Percentiles rank a stretch among this genome's conserved stretches.
Evolutionary conservation across 768 basidiomycete species (phyloP).

Genomic region (Clavulina sp.): DNA sequence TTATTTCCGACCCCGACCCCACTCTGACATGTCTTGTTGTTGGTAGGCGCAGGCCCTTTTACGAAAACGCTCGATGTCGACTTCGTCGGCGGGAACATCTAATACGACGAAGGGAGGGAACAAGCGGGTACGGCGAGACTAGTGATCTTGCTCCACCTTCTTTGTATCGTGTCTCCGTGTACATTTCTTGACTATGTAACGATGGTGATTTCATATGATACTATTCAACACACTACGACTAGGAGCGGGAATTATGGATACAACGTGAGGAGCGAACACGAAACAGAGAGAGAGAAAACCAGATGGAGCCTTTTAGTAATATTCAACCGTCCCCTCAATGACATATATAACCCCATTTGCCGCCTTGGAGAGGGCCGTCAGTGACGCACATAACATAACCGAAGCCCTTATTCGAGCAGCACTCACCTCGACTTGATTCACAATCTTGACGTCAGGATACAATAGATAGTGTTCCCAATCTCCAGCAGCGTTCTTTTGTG

Average conservation of each 20-base stretch:
- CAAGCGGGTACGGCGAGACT: neutral
- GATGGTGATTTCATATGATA: no score
- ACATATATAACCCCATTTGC: slow-evolving; percentile 41
- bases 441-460: slow-evolving; percentile 37
- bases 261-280: neutral
- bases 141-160: no score
- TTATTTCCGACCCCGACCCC: no score
- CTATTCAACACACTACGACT: no score
- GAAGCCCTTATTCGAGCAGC: no score
- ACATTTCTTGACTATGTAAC: no score
- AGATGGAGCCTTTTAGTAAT: neutral
- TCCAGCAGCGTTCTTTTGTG: slow-evolving; percentile 19
- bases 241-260: neutral
- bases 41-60: no score
- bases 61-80: slow-evolving; percentile 1
- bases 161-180: no score
- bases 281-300: neutral
- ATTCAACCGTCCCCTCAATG: slow-evolving; percentile 33
- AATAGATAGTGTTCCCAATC: slow-evolving; percentile 41
- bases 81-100: neutral
- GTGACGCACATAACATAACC: no score
- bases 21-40: no score
- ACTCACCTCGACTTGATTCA: slow-evolving; percentile 43
- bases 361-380: no score
- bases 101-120: neutral